Evolutionary conservation across 306 rosid genomes (phyloP).

Genomic region (Abrus precatorius): DNA sequence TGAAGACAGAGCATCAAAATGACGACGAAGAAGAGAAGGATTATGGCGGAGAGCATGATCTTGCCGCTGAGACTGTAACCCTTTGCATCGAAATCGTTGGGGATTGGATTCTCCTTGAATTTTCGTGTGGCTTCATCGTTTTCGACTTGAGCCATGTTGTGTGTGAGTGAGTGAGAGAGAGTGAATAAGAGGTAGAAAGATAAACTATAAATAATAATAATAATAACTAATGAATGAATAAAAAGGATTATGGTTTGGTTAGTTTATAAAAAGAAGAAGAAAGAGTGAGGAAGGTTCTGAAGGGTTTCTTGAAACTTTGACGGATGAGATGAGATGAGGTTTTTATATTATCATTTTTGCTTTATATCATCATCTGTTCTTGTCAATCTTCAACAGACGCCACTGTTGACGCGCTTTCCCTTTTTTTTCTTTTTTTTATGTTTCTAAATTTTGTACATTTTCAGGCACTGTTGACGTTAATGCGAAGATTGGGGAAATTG

Average conservation of each 20-base stretch:
- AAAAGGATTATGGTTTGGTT: background rate
- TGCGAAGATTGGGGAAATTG: background rate
- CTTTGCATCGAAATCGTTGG: background rate
- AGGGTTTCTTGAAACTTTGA: background rate
- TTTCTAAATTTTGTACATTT: background rate
- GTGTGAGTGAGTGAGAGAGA: background rate
- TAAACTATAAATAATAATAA: background rate
- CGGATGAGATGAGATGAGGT: background rate
- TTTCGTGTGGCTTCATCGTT: background rate
- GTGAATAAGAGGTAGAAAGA: background rate
- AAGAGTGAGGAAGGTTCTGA: constrained; percentile 48
- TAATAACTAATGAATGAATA: background rate
- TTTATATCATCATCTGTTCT: background rate
- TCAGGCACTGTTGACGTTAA: background rate
- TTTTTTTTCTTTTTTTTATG: too few relatives aligned
- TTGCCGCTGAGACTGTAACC: constrained; percentile 67
- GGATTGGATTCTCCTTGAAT: background rate
- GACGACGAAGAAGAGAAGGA: constrained; percentile 73
- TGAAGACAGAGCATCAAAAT: constrained; percentile 76
- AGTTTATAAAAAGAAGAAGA: background rate
- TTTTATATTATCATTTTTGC: background rate
- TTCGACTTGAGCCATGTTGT: background rate
- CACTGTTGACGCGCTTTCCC: constrained; percentile 22
- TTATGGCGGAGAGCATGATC: constrained; percentile 75
- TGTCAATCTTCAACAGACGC: background rate